Evolutionary conservation across 345 rosid genomes (phyloP).

Genomic region (Cochlearia excelsa): DNA sequence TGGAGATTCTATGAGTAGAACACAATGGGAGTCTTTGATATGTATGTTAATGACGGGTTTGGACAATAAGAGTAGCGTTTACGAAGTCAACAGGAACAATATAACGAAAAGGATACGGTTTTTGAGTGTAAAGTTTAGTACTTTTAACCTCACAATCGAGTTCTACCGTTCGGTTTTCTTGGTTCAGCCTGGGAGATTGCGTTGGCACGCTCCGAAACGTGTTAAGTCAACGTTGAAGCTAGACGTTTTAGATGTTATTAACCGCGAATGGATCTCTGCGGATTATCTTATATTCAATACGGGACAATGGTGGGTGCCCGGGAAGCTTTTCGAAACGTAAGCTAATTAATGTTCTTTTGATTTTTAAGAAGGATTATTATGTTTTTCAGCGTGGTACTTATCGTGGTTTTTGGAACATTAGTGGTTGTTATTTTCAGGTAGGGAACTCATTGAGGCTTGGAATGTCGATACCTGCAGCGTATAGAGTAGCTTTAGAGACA

Average conservation of each 20-base stretch:
- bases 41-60: conserved; percentile 84
- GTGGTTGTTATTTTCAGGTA: conserved; percentile 92
- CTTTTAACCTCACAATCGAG: conserved; percentile 73
- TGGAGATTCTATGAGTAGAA: conserved; percentile 89
- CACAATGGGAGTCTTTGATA: conserved; percentile 88
- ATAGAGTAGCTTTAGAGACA: conserved; percentile 64
- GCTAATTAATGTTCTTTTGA: conserved; percentile 17
- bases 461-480: conserved; percentile 77
- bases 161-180: conserved; percentile 89
- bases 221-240: conserved; percentile 65
- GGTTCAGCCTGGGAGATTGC: conserved; percentile 72
- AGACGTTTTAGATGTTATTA: conserved; percentile 74
- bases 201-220: conserved; percentile 71
- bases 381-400: neutral
- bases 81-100: conserved; percentile 70
- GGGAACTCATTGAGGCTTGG: conserved; percentile 73
- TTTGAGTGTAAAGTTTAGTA: conserved; percentile 70
- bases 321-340: conserved; percentile 83
- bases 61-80: conserved; percentile 74
- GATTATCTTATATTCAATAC: conserved; percentile 84
- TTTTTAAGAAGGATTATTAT: neutral
- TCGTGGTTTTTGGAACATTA: conserved; percentile 39
- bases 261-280: conserved; percentile 65
- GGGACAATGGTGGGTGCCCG: conserved; percentile 99
- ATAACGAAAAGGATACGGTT: conserved; percentile 78